These are phyloP conservation scores for Penicillium brasilianum DNA, from an alignment of 2,329 filamentous ascomycete genomes.

Conservation along the genomic window DNA sequence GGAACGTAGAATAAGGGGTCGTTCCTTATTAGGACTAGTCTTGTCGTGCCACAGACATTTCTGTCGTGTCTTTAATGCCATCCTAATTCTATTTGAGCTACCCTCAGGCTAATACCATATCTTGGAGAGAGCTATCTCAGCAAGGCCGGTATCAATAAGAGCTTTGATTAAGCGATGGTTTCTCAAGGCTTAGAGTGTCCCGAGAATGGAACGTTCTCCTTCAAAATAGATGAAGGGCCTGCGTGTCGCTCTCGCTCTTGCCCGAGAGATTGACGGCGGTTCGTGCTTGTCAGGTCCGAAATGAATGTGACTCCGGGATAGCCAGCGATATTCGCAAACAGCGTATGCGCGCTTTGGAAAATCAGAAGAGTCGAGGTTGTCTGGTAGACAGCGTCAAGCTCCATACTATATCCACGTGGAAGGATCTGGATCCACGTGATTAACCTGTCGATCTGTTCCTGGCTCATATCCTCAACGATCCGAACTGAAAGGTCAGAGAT, in stretches of 20 bases:
- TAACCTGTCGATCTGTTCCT: background rate
- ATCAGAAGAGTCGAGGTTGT: background rate
- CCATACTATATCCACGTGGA: background rate
- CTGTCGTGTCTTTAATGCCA: no score
- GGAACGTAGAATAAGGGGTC: no score
- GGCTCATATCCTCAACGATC: background rate
- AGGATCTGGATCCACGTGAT: background rate
- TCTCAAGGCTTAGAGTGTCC: background rate
- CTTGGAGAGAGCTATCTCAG: no score
- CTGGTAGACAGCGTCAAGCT: background rate
- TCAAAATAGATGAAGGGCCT: background rate
- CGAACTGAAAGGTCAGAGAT: background rate
- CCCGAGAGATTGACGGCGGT: background rate
- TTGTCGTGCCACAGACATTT: no score
- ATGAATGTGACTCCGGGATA: background rate
- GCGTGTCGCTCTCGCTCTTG: background rate
- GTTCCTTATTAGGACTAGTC: no score
- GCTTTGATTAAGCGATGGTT: no score
- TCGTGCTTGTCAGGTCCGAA: background rate
- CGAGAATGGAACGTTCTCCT: background rate
- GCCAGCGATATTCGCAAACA: background rate
- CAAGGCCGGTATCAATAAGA: no score
- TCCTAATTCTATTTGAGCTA: no score
- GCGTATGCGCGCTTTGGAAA: background rate
- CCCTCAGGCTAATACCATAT: no score